A percentile compares a stretch with the other conserved stretches of the same genome.
phyloP scores from a whole-genome alignment of 2,329 filamentous ascomycete species.

The Catunica adiposa region DNA sequence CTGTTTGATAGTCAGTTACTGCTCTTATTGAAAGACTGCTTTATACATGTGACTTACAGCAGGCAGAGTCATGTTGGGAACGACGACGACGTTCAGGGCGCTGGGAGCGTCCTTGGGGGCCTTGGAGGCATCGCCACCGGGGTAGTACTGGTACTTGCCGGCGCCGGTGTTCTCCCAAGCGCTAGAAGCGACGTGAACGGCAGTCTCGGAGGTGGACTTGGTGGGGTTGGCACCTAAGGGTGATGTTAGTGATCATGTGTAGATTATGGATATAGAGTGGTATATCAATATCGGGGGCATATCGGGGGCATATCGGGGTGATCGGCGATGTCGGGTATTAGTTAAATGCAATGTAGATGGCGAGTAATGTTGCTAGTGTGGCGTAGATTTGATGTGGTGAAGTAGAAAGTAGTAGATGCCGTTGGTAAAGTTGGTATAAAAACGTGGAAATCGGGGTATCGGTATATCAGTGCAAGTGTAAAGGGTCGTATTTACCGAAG shows the following conservation, averaged over 20 bases:
- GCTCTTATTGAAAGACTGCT: not conserved
- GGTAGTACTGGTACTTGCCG: slow-evolving; percentile 65
- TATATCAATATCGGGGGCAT: not conserved
- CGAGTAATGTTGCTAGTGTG: not conserved
- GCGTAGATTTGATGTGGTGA: too few relatives aligned
- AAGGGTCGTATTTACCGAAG: slow-evolving; percentile 41
- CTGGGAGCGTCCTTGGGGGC: slow-evolving; percentile 79
- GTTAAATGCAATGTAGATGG: not conserved
- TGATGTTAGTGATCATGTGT: not conserved
- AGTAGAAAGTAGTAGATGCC: too few relatives aligned
- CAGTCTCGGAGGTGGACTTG: slow-evolving; percentile 61
- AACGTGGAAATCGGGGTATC: not conserved
- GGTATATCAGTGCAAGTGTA: not conserved
- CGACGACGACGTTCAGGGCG: slow-evolving; percentile 84
- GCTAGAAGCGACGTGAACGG: slow-evolving; percentile 67
- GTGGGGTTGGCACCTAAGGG: slow-evolving; percentile 66
- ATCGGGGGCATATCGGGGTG: not conserved
- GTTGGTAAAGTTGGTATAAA: too few relatives aligned
- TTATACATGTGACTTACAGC: slow-evolving; percentile 41
- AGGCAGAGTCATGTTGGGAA: slow-evolving; percentile 84
- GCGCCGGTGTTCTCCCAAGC: slow-evolving; percentile 66
- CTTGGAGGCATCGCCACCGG: slow-evolving; percentile 62
- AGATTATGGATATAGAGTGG: not conserved
- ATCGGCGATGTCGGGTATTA: not conserved
- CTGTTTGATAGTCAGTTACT: slow-evolving; percentile 28